Conservation (phyloP, 306 rosid genomes). For the Bauhinia variegata region DNA sequence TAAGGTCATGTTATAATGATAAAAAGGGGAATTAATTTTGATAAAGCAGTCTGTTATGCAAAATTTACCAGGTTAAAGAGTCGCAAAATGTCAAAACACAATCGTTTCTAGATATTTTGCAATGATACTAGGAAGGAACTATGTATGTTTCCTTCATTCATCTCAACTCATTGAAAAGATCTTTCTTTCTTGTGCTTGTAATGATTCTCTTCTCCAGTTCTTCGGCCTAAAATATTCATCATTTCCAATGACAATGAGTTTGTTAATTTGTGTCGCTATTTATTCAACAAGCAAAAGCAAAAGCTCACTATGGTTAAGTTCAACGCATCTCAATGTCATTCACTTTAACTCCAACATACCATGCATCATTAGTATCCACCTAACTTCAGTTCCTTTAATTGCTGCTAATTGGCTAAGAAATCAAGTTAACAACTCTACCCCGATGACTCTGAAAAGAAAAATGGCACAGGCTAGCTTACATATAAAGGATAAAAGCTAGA, state of each 20-base stretch:
- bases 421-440: conserved; percentile 38
- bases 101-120: conserved; percentile 42
- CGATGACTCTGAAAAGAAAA: no score
- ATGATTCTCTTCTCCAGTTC: conserved; percentile 30
- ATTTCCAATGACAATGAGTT: conserved; percentile 34
- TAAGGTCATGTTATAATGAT: no score
- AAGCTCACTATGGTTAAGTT: conserved; percentile 33
- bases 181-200: conserved; percentile 30
- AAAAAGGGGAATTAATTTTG: conserved; percentile 35
- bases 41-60: conserved; percentile 23
- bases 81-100: conserved; percentile 52
- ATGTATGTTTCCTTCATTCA: conserved; percentile 7
- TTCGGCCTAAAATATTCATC: conserved; percentile 36
- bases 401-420: conserved; percentile 28
- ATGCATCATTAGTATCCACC: conserved; percentile 42
- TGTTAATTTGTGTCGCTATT: conserved; percentile 16
- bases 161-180: conserved; percentile 31
- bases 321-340: conserved; percentile 38
- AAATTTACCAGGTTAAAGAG: conserved; percentile 27
- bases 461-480: no score
- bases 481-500: no score
- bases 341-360: conserved; percentile 36
- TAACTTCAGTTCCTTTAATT: conserved; percentile 41
- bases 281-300: conserved; percentile 43
- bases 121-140: conserved; percentile 39